Base-by-base conservation (phyloP, 768 basidiomycete genomes). In the Suillus spraguei region DNA sequence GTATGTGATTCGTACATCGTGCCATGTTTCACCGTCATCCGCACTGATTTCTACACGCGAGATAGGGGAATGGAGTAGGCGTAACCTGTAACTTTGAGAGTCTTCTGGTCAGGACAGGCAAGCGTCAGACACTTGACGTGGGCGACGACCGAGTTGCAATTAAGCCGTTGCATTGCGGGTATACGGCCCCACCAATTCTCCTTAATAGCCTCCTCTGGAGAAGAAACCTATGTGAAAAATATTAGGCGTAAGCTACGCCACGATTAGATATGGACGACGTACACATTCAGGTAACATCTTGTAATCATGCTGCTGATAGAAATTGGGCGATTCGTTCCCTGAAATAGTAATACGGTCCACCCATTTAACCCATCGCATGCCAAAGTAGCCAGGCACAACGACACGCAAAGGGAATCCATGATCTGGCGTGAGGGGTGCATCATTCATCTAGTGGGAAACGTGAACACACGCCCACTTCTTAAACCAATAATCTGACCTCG, bases 341-440 rank as follows among this genome's bases (percentile, higher is more conserved):
- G 86, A 83, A 62, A 90, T 69, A 33, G 79, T 74, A 67, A 90
- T 85, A 0, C 78, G 83, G 67, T 89, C 86, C 0, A 89, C 77
- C 89, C 90, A 91, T 78, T 91, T 90, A 9, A 90, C 88, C 87
- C 88, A 89, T 13, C 89, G 83, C 36, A 87, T 89, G 7, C 89
- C 89, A 17, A 85, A 78, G 67, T 81, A 83, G 4, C 90, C 89
- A 0, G 90, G 90, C 1, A 86, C 86, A 46, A 90, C 83, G 9
- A 88, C 73, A n/a, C 89, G 85, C 32, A 91, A 67, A 4, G 89
- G 89, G 6, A 82, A 87, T 1, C 89, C 89, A 54, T 87, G 88
- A 61, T 86, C 84, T 1, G 87, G 76, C 16, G 82, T 79, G 20
- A 90, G 74, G 0, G 81, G 77, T 63, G 84, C 82, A 36, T 79